These are phyloP conservation scores for Porphyrellus cyaneotinctus DNA, from an alignment of 768 basidiomycete genomes.

Conservation along the genomic window DNA sequence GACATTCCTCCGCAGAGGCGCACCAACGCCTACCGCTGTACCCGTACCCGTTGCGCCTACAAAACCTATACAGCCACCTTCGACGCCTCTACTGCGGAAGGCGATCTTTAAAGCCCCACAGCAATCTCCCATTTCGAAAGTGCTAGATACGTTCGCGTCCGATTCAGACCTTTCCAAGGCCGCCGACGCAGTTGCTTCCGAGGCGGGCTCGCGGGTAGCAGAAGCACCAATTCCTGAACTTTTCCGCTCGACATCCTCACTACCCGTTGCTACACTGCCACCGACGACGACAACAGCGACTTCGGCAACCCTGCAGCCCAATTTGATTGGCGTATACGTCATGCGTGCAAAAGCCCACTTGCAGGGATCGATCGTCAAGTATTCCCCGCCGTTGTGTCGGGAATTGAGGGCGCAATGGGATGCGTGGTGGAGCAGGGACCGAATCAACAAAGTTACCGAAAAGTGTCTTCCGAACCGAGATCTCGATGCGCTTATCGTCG, in stretches of 20 bases:
- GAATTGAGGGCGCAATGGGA: slow-evolving; percentile 23
- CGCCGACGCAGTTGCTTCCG: slow-evolving; percentile 44
- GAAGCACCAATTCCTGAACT: slow-evolving; percentile 44
- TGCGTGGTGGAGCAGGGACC: slow-evolving; percentile 56
- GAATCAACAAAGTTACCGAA: slow-evolving; percentile 50
- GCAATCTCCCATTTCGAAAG: slow-evolving; percentile 48
- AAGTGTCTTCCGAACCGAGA: slow-evolving; percentile 56
- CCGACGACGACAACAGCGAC: not conserved
- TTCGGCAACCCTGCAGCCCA: not conserved
- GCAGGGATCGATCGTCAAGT: slow-evolving; percentile 8
- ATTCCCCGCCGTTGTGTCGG: slow-evolving; percentile 32
- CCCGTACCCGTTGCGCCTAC: slow-evolving; percentile 26
- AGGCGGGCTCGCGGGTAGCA: slow-evolving; percentile 16
- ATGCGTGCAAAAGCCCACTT: slow-evolving; percentile 6
- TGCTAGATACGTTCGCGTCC: slow-evolving; percentile 56
- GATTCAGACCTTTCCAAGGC: slow-evolving; percentile 54
- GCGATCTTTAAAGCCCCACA: slow-evolving; percentile 38
- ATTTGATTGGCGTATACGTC: not conserved
- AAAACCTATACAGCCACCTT: slow-evolving; percentile 28
- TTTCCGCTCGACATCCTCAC: slow-evolving; percentile 39
- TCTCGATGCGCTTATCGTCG: slow-evolving; percentile 56
- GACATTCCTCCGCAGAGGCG: slow-evolving; percentile 55
- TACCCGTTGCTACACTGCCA: slow-evolving; percentile 14
- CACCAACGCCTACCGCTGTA: slow-evolving; percentile 21
- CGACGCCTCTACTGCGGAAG: slow-evolving; percentile 37